Evolutionary conservation across 805 yeast species (phyloP).

Genomic region (Spathaspora gorwiae): DNA sequence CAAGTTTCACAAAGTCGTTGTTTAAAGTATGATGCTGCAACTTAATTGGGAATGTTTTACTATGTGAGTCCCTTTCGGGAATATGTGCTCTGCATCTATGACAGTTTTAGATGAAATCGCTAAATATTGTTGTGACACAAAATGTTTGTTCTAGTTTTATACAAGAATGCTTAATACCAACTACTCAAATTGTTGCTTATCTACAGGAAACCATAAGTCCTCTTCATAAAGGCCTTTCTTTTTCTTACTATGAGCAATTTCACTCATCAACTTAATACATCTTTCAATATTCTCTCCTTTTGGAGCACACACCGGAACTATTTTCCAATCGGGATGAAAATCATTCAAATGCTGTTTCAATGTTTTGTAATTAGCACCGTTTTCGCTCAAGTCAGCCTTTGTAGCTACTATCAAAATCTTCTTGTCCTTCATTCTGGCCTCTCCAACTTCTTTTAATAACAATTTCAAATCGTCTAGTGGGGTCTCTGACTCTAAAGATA

Average conservation of each 20-base stretch:
- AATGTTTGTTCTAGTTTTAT: too few species aligned
- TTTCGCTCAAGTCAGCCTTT: constrained; percentile 76
- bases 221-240: not conserved
- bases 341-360: constrained; percentile 43
- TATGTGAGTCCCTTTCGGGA: too few species aligned
- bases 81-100: too few species aligned
- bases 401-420: constrained; percentile 78
- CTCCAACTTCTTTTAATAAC: constrained; percentile 69
- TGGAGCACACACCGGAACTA: constrained; percentile 81
- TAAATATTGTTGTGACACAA: too few species aligned
- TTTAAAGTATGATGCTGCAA: too few species aligned
- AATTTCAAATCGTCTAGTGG: constrained; percentile 65
- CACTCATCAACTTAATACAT: constrained; percentile 70
- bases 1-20: too few species aligned
- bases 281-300: constrained; percentile 67
- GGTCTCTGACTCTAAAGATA: constrained; percentile 63
- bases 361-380: constrained; percentile 43
- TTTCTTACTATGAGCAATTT: constrained; percentile 30
- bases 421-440: constrained; percentile 54
- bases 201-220: too few species aligned
- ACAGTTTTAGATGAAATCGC: too few species aligned
- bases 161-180: too few species aligned
- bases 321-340: constrained; percentile 49
- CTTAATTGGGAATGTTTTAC: too few species aligned
- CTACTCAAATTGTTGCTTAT: too few species aligned